Percentiles rank a stretch among this genome's conserved stretches.
Conservation (phyloP, 495 filamentous ascomycete genomes). For the Podospora fimiseda region DNA sequence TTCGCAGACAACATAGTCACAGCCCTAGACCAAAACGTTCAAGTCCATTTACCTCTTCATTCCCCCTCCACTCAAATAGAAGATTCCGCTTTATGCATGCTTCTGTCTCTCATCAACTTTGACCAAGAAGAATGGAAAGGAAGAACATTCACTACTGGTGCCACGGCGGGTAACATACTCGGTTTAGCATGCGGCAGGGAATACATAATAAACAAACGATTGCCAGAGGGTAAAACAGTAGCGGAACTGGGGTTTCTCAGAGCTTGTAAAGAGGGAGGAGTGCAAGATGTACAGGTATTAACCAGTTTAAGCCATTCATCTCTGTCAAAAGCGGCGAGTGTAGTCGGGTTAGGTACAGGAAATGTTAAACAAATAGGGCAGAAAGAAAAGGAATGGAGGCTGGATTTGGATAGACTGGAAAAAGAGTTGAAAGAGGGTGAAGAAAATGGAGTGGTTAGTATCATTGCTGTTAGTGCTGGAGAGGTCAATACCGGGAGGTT, state of each 20-base stretch:
- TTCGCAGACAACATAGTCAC: slow-evolving; percentile 80
- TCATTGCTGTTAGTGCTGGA: slow-evolving; percentile 72
- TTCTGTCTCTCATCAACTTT: slow-evolving; percentile 61
- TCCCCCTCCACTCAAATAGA: slow-evolving; percentile 71
- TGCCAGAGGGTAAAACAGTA: slow-evolving; percentile 36
- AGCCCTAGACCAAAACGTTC: slow-evolving; percentile 75
- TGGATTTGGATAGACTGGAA: slow-evolving; percentile 57
- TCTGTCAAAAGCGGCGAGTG: slow-evolving; percentile 70
- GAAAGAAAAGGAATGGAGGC: slow-evolving; percentile 50
- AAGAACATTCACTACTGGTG: slow-evolving; percentile 81
- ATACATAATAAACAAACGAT: slow-evolving; percentile 43
- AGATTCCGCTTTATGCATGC: slow-evolving; percentile 58
- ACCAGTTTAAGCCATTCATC: slow-evolving; percentile 80
- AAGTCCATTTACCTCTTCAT: slow-evolving; percentile 73
- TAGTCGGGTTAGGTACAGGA: slow-evolving; percentile 71
- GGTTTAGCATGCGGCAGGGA: slow-evolving; percentile 76
- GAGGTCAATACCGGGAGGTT: slow-evolving; percentile 92
- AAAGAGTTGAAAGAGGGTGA: slow-evolving; percentile 41
- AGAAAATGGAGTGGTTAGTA: slow-evolving; percentile 55
- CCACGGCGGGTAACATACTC: slow-evolving; percentile 77
- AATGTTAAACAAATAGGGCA: slow-evolving; percentile 56
- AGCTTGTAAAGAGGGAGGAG: slow-evolving; percentile 55
- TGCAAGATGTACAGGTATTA: slow-evolving; percentile 66
- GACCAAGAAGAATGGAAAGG: slow-evolving; percentile 41
- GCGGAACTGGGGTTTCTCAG: slow-evolving; percentile 63